Base-by-base conservation (phyloP, 2,329 filamentous ascomycete genomes). In the Grosmannia huntii region DNA sequence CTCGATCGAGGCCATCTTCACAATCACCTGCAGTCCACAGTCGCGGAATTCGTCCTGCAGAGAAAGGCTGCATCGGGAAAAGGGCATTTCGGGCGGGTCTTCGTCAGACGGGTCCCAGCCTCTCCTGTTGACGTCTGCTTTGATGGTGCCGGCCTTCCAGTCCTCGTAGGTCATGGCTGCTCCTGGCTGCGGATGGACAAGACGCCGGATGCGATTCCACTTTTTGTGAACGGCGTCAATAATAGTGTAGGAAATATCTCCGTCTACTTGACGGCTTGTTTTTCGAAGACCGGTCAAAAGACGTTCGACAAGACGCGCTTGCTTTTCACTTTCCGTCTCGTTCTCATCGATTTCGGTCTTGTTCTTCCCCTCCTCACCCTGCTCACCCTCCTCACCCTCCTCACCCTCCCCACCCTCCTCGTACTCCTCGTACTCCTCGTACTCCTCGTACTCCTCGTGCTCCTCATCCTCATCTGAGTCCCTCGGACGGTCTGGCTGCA, bases 1-100 rank as follows among this genome's bases (percentile, higher is more conserved):
- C 48, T 83, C 73, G 55, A 85, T 77, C 33, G 73, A 77, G 0
- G 79, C 75, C 60, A 87, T 71, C 64, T 85, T 84, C 21, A 85
- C 75, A 54, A 86, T 81, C 44, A 86, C 68, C 62, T 87, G 83
- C 4, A 86, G 64, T 2, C 77, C 76, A 7, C 67, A 65, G 1
- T 73, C 64, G 11, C 66, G 62, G 60, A 68, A 69, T 27, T 58
- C 60, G 10, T 66, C 56, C 14, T 62, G 48, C n/a, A 69, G 61
- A 21, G 49, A 58, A 11, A 63, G 19, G 25, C 21, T 48, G 56
- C 23, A 59, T 38, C 46, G 28, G 6, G 33, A 19, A 16, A 53
- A 46, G n/a, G 46, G 25, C 23, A 9, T 1, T 21, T 44, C 7
- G 1, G n/a, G 25, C 10, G 28, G 28, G 52, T 14, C 36, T 5